Percentiles rank a stretch among this genome's conserved stretches.
Conservation (phyloP, 495 filamentous ascomycete species). For the Hypoxylon rickii region DNA sequence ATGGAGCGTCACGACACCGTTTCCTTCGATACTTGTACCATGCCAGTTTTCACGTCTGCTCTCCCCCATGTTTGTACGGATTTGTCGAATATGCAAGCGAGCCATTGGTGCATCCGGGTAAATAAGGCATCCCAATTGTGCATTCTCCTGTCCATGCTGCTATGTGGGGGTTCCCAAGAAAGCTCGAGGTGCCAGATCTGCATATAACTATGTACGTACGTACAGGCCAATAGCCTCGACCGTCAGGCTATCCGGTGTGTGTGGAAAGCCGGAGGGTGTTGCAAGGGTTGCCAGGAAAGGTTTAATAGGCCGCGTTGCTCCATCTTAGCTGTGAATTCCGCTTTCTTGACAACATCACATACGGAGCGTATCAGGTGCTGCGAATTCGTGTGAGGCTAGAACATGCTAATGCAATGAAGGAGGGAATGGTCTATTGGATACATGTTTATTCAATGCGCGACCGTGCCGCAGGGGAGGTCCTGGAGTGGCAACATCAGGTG, state of each 20-base stretch:
- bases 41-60: not conserved
- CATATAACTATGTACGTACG: not conserved
- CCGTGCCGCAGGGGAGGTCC: slow-evolving; percentile 3
- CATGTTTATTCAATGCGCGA: slow-evolving; percentile 7
- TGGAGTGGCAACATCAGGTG: slow-evolving; percentile 29
- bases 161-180: not conserved
- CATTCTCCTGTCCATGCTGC: not conserved
- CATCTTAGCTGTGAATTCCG: too few species aligned
- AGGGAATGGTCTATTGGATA: slow-evolving; percentile 1
- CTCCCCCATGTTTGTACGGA: not conserved
- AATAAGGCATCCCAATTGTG: too few species aligned
- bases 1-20: too few species aligned
- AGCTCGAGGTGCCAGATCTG: not conserved
- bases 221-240: not conserved
- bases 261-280: slow-evolving; percentile 2
- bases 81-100: slow-evolving; percentile 9
- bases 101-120: slow-evolving; percentile 18
- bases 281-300: too few species aligned
- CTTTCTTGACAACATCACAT: too few species aligned
- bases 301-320: too few species aligned
- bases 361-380: too few species aligned
- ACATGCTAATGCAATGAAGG: not conserved
- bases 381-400: too few species aligned
- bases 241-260: not conserved
- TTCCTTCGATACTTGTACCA: too few species aligned